A percentile compares a stretch with the other conserved stretches of the same genome.
These are phyloP conservation scores for Panicum hallii DNA, from an alignment of 202 grass and related monocot species.

Conservation along the genomic window DNA sequence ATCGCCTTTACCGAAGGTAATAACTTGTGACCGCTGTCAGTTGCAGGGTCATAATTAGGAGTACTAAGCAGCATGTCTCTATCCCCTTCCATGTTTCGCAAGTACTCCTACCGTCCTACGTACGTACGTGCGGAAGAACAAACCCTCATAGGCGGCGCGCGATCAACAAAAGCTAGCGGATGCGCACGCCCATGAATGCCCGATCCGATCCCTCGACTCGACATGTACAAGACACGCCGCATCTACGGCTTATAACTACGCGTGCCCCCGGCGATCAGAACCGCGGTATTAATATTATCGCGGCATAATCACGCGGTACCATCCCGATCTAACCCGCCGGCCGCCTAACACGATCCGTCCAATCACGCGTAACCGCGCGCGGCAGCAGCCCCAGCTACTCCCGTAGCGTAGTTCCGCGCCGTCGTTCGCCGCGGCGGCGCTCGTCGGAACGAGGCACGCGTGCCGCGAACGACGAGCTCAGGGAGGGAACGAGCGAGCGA, in stretches of 20 bases:
- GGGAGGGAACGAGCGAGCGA: background rate
- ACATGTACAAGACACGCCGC: conserved; percentile 11
- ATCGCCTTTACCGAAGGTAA: background rate
- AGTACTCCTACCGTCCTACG: background rate
- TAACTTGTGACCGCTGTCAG: background rate
- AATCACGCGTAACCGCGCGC: background rate
- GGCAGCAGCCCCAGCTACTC: background rate
- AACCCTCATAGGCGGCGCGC: background rate
- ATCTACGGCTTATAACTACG: conserved; percentile 16
- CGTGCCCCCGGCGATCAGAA: background rate
- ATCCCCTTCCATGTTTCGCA: background rate
- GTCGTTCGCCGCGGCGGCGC: background rate
- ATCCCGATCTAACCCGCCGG: background rate
- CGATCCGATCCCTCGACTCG: background rate
- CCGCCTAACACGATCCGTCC: background rate
- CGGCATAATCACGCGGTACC: conserved; percentile 26
- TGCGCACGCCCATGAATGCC: conserved; percentile 27
- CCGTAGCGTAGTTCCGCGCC: conserved; percentile 1
- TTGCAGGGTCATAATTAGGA: background rate
- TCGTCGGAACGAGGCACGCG: background rate
- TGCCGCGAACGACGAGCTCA: background rate
- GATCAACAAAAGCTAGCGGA: background rate
- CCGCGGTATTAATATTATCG: background rate
- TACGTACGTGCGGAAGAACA: background rate
- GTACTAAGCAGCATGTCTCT: background rate